These are phyloP conservation scores for Paraphoma sp. DNA, from an alignment of 2,329 filamentous ascomycete genomes.

Conservation along the genomic window DNA sequence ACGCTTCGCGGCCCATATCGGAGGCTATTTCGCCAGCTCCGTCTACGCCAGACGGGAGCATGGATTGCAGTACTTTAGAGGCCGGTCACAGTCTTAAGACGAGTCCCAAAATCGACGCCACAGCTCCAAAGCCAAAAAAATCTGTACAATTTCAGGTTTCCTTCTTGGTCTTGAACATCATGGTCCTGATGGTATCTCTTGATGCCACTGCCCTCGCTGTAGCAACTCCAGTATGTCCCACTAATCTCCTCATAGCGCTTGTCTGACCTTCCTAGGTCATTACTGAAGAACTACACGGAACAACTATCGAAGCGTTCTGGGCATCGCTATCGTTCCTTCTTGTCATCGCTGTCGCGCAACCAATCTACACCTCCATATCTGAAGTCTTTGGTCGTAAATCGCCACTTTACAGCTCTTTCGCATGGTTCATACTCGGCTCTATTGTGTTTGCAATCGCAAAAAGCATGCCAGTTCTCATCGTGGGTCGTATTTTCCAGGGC, in stretches of 20 bases:
- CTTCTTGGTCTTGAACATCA: conserved; percentile 48
- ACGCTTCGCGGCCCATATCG: no score
- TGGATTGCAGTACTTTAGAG: no score
- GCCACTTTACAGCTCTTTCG: conserved; percentile 23
- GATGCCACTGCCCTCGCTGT: conserved; percentile 69
- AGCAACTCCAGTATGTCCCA: conserved; percentile 51
- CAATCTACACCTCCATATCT: conserved; percentile 37
- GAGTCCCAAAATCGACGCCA: neutral
- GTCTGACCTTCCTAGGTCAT: neutral
- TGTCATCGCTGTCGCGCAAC: conserved; percentile 29
- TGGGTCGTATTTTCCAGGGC: conserved; percentile 59
- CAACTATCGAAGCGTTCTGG: conserved; percentile 57
- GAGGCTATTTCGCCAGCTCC: no score
- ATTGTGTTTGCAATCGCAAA: conserved; percentile 55
- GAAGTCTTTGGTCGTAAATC: conserved; percentile 33
- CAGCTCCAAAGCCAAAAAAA: neutral
- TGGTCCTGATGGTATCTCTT: conserved; percentile 66
- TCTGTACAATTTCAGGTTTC: conserved; percentile 5
- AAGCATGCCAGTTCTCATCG: conserved; percentile 59
- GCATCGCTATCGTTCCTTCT: conserved; percentile 58
- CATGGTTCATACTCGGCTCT: conserved; percentile 54
- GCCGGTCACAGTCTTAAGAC: no score
- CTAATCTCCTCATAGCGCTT: neutral
- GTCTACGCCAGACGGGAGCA: no score
- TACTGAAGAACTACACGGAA: neutral